A percentile compares a stretch with the other conserved stretches of the same genome.
phyloP scores from a whole-genome alignment of 1,139 yeast species.

The Yamadazyma trypodendri region DNA sequence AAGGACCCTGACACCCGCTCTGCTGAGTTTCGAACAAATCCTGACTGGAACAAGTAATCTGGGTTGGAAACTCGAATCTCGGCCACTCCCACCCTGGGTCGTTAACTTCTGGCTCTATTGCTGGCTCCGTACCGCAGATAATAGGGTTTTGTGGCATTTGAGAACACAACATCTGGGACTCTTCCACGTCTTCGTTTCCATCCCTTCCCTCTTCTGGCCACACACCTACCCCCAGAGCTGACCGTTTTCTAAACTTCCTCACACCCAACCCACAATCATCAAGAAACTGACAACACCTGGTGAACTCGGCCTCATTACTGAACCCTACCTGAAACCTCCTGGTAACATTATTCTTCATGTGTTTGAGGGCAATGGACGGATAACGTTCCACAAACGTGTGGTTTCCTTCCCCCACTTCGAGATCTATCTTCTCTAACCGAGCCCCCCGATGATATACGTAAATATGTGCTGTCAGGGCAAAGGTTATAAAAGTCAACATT shows the following conservation, averaged over 20 bases:
- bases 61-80: too few species aligned
- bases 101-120: not conserved
- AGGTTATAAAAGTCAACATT: conserved; percentile 10
- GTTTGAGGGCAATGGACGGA: conserved; percentile 17
- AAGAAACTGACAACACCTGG: conserved; percentile 6
- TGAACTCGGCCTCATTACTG: conserved; percentile 5
- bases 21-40: not conserved
- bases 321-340: conserved; percentile 17
- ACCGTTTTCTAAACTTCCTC: not conserved
- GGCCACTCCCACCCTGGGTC: too few species aligned
- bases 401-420: conserved; percentile 1
- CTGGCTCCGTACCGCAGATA: too few species aligned
- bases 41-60: not conserved
- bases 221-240: not conserved
- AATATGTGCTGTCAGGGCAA: conserved; percentile 6
- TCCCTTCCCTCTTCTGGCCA: not conserved
- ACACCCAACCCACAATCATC: conserved; percentile 5
- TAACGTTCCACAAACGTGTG: conserved; percentile 10
- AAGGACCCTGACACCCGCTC: too few species aligned
- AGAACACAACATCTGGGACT: conserved; percentile 1
- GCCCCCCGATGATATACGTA: conserved; percentile 14
- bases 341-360: conserved; percentile 5
- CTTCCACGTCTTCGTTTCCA: not conserved
- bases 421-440: conserved; percentile 10
- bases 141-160: not conserved